A percentile compares a stretch with the other conserved stretches of the same genome.
These are phyloP conservation scores for Artemisia argyi DNA, from an alignment of 129 eudicot genomes.

Conservation along the genomic window DNA sequence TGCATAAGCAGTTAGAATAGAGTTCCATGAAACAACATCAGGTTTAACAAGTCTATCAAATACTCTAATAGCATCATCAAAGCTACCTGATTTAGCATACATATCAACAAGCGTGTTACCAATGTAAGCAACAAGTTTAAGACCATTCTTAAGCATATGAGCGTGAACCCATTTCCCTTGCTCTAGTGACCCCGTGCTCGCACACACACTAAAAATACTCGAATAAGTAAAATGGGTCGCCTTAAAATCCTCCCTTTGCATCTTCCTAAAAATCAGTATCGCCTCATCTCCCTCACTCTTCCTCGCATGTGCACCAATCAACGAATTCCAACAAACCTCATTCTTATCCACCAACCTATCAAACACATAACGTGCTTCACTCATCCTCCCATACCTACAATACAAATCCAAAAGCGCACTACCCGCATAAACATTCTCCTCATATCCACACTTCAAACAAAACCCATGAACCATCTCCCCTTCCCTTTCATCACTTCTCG, in stretches of 20 bases:
- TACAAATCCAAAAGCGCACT: slow-evolving; percentile 82
- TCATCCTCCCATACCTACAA: slow-evolving; percentile 57
- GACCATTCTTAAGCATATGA: slow-evolving; percentile 65
- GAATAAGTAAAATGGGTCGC: slow-evolving; percentile 76
- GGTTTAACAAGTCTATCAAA: slow-evolving; percentile 51
- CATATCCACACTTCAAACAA: slow-evolving; percentile 49
- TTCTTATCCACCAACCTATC: slow-evolving; percentile 48
- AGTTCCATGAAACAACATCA: slow-evolving; percentile 79
- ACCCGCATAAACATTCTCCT: slow-evolving; percentile 67
- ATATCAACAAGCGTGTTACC: slow-evolving; percentile 84
- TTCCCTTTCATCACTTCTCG: slow-evolving; percentile 35
- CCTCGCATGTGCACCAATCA: slow-evolving; percentile 75
- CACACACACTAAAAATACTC: slow-evolving; percentile 64
- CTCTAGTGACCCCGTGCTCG: slow-evolving; percentile 70
- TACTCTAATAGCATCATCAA: slow-evolving; percentile 66
- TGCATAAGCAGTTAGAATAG: slow-evolving; percentile 79
- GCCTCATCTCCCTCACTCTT: slow-evolving; percentile 67
- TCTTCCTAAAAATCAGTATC: slow-evolving; percentile 47
- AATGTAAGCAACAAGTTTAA: slow-evolving; percentile 57
- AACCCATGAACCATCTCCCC: slow-evolving; percentile 52
- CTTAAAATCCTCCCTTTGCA: slow-evolving; percentile 49
- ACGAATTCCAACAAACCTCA: slow-evolving; percentile 83
- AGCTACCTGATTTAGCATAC: slow-evolving; percentile 81
- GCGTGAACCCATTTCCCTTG: slow-evolving; percentile 88
- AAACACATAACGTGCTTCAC: slow-evolving; percentile 53